A percentile compares a stretch with the other conserved stretches of the same genome.
These are phyloP conservation scores for Irpex sp. DNA, from an alignment of 1,284 basidiomycete species.

Conservation along the genomic window DNA sequence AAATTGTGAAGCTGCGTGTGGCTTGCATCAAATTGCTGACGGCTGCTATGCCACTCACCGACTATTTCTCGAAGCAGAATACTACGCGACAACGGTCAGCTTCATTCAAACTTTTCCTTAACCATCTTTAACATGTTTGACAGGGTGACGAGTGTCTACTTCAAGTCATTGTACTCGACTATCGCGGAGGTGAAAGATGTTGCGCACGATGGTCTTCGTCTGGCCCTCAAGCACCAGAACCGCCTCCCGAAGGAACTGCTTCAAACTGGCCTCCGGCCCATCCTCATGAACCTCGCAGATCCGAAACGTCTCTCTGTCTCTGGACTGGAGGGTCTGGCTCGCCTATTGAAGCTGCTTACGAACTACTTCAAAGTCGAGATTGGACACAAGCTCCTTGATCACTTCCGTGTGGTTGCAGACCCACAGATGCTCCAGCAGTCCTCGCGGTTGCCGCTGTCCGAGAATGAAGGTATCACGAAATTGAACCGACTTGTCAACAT, in stretches of 20 bases:
- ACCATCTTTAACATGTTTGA: slow-evolving; percentile 9
- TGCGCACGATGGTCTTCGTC: slow-evolving; percentile 90
- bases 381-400: slow-evolving; percentile 94
- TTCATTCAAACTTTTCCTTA: not conserved
- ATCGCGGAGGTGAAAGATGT: slow-evolving; percentile 95
- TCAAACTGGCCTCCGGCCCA: slow-evolving; percentile 93
- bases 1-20: slow-evolving; percentile 91
- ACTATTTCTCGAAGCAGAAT: slow-evolving; percentile 83
- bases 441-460: slow-evolving; percentile 74
- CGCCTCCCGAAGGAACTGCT: slow-evolving; percentile 95
- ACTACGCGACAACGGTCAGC: slow-evolving; percentile 81
- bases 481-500: slow-evolving; percentile 95
- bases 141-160: slow-evolving; percentile 94
- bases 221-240: slow-evolving; percentile 87
- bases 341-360: slow-evolving; percentile 92
- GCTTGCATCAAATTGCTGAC: slow-evolving; percentile 93
- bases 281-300: slow-evolving; percentile 97
- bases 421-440: slow-evolving; percentile 80
- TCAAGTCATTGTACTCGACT: slow-evolving; percentile 96
- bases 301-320: slow-evolving; percentile 93
- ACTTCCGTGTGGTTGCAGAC: slow-evolving; percentile 89
- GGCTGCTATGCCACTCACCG: slow-evolving; percentile 91
- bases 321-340: slow-evolving; percentile 91
- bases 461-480: slow-evolving; percentile 91
- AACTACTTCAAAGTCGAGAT: slow-evolving; percentile 99